Evolutionary conservation across 176 grass and related monocot genomes (phyloP), one percentile per base, ranked within the genome.

Genomic region (Cenchrus fungigraminus): DNA sequence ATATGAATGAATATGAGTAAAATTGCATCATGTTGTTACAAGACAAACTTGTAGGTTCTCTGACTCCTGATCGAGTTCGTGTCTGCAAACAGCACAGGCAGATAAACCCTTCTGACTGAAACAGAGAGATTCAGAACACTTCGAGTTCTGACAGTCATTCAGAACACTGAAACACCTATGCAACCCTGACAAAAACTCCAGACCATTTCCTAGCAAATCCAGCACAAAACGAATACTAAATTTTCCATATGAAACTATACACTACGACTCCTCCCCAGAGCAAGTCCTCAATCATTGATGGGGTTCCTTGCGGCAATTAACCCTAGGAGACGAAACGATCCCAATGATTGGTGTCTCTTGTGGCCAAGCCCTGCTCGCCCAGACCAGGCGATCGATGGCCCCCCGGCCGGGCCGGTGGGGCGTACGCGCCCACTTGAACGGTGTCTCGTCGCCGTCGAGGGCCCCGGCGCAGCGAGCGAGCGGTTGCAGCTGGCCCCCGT

Each of bases 391-490:
- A 68, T 60, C 65, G 42, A 53, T 12, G 19, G 40, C 31, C 47
- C 47, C 47, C 42, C 22, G 25, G 28, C 13, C 77, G 65, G 31
- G 79, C 46, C 59, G 16, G 17, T 43, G 58, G 45, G 62, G 9
- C 40, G 53, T 2, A 22, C 11, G 70, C 43, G 81, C 44, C 61
- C 75, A 85, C 87, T 76, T 46, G 77, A 85, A 76, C 68, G 84
- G 84, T 87, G 84, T 80, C 84, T 84, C 59, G 68, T 90, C 89
- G 43, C 63, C 66, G 43, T 90, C 80, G 32, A 61, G 88, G 89
- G 74, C 29, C 88, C 88, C 68, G 51, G 49, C 37, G 58, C 31
- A 32, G 72, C 56, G 55, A 46, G 71, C 79, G 71, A 83, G 64
- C 79, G 57, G 83, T 65, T 86, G 83, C 47, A 40, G 88, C 88